phyloP scores from a whole-genome alignment of 345 rosid genomes.

The Gossypium sturtianum region DNA sequence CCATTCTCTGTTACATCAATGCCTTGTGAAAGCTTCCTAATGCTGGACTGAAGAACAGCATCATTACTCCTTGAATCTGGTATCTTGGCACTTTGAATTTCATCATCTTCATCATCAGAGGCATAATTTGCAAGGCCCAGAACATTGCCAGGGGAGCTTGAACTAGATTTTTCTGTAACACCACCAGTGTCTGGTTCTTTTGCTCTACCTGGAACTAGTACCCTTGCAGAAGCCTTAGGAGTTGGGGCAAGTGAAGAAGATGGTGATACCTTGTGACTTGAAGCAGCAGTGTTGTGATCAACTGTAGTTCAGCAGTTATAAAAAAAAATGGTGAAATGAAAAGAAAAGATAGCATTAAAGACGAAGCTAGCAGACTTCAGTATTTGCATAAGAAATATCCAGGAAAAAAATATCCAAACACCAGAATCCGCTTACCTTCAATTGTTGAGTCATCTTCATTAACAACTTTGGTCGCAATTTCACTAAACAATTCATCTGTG shows the following conservation, averaged over 20 bases:
- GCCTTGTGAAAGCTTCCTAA: constrained; percentile 26
- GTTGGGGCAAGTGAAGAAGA: constrained; percentile 29
- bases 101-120: constrained; percentile 70
- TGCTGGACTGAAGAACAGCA: constrained; percentile 27
- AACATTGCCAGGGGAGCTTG: constrained; percentile 60
- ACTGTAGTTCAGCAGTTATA: constrained; percentile 39
- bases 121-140: constrained; percentile 93
- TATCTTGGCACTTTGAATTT: constrained; percentile 37
- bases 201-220: constrained; percentile 39
- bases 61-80: constrained; percentile 25
- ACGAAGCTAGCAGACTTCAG: constrained; percentile 2
- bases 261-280: constrained; percentile 36
- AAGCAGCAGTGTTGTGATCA: constrained; percentile 26
- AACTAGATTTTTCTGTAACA: constrained; percentile 44
- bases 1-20: constrained; percentile 28
- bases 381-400: constrained; percentile 5
- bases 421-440: constrained; percentile 47
- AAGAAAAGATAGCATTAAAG: neutral
- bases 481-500: constrained; percentile 89
- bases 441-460: constrained; percentile 53
- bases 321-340: constrained; percentile 2
- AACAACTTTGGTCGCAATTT: constrained; percentile 90
- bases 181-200: constrained; percentile 32
- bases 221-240: constrained; percentile 48
- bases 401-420: neutral